Percentiles rank a stretch among this genome's conserved stretches.
These are phyloP conservation scores for Mayamaea pseudoterrestris DNA, from an alignment of 108 stramenopile genomes.

Conservation along the genomic window DNA sequence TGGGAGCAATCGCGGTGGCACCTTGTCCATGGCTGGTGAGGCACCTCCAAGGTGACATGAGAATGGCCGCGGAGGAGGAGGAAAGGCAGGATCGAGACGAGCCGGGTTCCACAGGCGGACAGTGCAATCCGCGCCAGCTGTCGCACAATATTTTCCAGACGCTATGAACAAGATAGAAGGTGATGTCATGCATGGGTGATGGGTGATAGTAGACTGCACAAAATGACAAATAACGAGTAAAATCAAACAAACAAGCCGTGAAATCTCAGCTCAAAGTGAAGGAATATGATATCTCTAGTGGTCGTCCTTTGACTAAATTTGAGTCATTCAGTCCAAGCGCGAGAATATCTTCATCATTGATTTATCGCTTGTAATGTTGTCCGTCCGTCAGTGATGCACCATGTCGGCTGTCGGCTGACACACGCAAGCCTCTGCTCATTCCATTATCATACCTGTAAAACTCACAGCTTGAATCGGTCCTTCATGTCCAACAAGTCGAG, in stretches of 20 bases:
- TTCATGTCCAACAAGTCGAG: constrained; percentile 19
- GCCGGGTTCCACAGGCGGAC: constrained; percentile 79
- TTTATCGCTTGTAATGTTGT: too few relatives aligned
- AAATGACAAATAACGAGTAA: constrained; percentile 2
- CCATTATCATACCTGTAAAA: constrained; percentile 15
- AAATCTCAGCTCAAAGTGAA: constrained; percentile 28
- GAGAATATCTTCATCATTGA: constrained; percentile 8
- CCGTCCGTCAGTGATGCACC: too few relatives aligned
- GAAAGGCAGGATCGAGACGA: constrained; percentile 50
- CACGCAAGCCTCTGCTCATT: constrained; percentile 14
- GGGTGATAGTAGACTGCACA: constrained; percentile 1
- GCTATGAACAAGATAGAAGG: constrained; percentile 11
- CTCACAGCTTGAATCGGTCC: constrained; percentile 9
- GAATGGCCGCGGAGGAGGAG: neutral
- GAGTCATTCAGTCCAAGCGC: constrained; percentile 10
- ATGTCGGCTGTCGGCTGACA: too few relatives aligned
- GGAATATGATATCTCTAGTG: constrained; percentile 16
- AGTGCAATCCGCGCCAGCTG: constrained; percentile 65
- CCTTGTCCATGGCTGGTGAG: constrained; percentile 1
- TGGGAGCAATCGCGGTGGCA: constrained; percentile 21
- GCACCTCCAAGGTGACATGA: constrained; percentile 1
- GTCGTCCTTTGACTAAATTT: constrained; percentile 6
- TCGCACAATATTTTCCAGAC: constrained; percentile 70
- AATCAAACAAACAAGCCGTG: neutral
- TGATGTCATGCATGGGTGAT: too few relatives aligned